Conservation (phyloP, 192 early-diverging fungal genomes). For the Geranomyces michiganensis region DNA sequence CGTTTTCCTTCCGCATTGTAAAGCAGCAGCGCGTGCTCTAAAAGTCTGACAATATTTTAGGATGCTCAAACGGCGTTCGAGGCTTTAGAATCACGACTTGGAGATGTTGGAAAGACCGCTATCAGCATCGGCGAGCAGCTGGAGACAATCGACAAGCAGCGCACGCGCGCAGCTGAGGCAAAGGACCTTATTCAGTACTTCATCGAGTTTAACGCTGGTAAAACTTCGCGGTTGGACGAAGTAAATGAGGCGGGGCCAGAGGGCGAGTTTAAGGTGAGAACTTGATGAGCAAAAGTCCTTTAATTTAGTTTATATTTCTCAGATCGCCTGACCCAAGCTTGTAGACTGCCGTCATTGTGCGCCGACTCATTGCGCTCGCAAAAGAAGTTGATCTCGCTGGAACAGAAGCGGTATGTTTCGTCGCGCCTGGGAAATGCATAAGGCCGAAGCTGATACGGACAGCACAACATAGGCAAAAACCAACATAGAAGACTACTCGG, state of each 20-base stretch:
- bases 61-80: conserved; percentile 88
- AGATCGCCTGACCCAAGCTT: not conserved
- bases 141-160: conserved; percentile 92
- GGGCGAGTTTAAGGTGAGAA: conserved; percentile 75
- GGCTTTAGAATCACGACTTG: conserved; percentile 81
- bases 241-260: conserved; percentile 76
- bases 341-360: conserved; percentile 81
- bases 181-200: conserved; percentile 92
- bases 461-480: conserved; percentile 61
- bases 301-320: not conserved
- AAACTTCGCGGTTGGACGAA: conserved; percentile 72
- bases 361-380: conserved; percentile 80
- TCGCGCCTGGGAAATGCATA: not conserved
- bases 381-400: conserved; percentile 79
- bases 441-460: not conserved
- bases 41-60: conserved; percentile 40
- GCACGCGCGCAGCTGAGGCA: conserved; percentile 82
- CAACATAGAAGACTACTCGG: conserved; percentile 91
- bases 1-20: not conserved
- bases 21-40: not conserved
- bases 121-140: conserved; percentile 96
- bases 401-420: conserved; percentile 50
- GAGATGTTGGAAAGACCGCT: conserved; percentile 94
- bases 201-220: conserved; percentile 84
- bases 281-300: not conserved